Evolutionary conservation across 768 basidiomycete species (phyloP).

Genomic region (Leccinum disarticulatum): DNA sequence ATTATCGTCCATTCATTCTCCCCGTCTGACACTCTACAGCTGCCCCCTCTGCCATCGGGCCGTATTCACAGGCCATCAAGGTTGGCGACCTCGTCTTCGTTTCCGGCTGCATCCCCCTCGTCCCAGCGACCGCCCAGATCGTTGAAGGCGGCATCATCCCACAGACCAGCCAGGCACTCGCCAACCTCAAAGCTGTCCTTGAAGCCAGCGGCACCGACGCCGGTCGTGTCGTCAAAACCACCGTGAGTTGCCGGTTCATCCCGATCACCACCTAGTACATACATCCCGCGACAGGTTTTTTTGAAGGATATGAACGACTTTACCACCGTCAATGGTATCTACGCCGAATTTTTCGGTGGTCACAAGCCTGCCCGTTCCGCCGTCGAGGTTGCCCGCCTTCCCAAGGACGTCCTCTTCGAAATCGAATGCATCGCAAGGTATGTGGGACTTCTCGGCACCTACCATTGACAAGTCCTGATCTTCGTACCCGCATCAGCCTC

Average conservation of each 20-base stretch:
- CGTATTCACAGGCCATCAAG: slow-evolving; percentile 87
- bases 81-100: slow-evolving; percentile 82
- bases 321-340: slow-evolving; percentile 74
- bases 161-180: slow-evolving; percentile 78
- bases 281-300: slow-evolving; percentile 61
- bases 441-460: slow-evolving; percentile 15
- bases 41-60: slow-evolving; percentile 79
- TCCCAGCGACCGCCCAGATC: slow-evolving; percentile 61
- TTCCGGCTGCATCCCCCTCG: slow-evolving; percentile 86
- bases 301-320: slow-evolving; percentile 94
- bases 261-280: background rate
- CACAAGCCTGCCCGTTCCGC: slow-evolving; percentile 93
- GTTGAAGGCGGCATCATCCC: slow-evolving; percentile 22
- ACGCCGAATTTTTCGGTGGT: slow-evolving; percentile 80
- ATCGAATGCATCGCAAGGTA: slow-evolving; percentile 86
- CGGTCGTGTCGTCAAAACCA: slow-evolving; percentile 87
- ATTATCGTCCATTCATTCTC: background rate
- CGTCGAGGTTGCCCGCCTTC: slow-evolving; percentile 86
- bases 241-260: slow-evolving; percentile 52
- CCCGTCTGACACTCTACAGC: slow-evolving; percentile 38
- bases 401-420: slow-evolving; percentile 90
- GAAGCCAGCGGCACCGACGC: slow-evolving; percentile 78
- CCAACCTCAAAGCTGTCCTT: slow-evolving; percentile 82
- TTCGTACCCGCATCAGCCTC: slow-evolving; percentile 10
- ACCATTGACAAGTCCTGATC: background rate